phyloP scores from a whole-genome alignment of 2,329 filamentous ascomycete genomes.

The Phaeosphaeriaceae sp. region DNA sequence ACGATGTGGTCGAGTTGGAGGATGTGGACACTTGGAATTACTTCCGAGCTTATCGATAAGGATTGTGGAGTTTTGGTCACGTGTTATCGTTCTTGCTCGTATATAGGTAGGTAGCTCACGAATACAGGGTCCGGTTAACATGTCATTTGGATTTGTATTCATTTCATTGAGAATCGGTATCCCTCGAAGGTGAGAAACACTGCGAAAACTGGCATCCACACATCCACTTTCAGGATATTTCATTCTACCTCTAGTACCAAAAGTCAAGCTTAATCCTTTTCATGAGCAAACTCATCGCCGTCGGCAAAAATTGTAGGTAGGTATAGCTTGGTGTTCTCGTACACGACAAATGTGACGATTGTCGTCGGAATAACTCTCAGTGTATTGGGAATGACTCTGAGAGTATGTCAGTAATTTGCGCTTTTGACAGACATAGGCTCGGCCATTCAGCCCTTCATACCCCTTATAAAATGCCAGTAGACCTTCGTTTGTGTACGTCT shows the following conservation, averaged over 20 bases:
- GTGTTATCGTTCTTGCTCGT: too few species aligned
- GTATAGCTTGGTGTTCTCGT: conserved; percentile 87
- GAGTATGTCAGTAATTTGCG: conserved; percentile 8
- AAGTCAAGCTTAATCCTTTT: conserved; percentile 37
- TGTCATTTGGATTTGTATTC: too few species aligned
- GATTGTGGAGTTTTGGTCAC: too few species aligned
- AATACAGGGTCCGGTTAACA: too few species aligned
- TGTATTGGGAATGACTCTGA: conserved; percentile 77
- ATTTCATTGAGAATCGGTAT: too few species aligned
- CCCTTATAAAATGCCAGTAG: conserved; percentile 88
- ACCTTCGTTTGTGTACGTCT: conserved; percentile 82
- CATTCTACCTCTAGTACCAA: background rate
- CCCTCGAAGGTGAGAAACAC: too few species aligned
- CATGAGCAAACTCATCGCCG: conserved; percentile 41
- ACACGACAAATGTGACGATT: conserved; percentile 95
- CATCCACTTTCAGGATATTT: background rate
- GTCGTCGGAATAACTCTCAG: conserved; percentile 91
- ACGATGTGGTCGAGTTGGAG: background rate
- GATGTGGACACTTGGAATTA: conserved; percentile 34
- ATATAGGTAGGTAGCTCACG: too few species aligned
- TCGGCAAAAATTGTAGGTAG: conserved; percentile 56
- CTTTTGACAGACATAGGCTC: too few species aligned
- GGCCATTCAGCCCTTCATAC: conserved; percentile 32
- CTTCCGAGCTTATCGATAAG: conserved; percentile 28
- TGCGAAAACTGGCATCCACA: too few species aligned